Evolutionary conservation across 345 rosid species (phyloP).

Genomic region (Syzygium grande): DNA sequence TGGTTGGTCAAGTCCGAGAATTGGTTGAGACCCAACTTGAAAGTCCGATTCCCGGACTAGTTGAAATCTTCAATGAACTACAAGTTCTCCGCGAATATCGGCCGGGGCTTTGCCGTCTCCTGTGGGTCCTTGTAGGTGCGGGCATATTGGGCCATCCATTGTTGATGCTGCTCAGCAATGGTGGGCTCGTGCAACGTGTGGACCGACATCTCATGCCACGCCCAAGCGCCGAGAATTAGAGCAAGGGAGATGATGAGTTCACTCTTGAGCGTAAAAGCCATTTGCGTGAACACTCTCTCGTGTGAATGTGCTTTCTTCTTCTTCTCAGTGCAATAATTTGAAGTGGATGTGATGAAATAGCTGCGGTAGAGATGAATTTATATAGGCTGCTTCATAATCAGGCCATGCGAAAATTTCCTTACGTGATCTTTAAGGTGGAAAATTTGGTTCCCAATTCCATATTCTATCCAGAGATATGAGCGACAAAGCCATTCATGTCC

Average conservation of each 20-base stretch:
- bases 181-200: not conserved
- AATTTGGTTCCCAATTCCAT: not conserved
- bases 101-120: slow-evolving; percentile 16
- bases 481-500: not conserved
- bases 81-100: slow-evolving; percentile 20
- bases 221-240: not conserved
- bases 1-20: slow-evolving; percentile 23
- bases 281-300: not conserved
- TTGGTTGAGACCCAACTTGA: slow-evolving; percentile 16
- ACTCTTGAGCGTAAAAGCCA: not conserved
- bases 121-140: not conserved
- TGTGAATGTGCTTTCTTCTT: not conserved
- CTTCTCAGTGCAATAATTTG: not conserved
- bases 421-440: not conserved
- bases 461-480: not conserved
- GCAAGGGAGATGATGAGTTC: not conserved
- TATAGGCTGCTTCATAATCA: not conserved
- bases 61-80: slow-evolving; percentile 18
- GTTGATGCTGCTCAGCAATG: not conserved
- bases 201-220: not conserved
- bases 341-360: not conserved
- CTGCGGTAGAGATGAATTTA: not conserved
- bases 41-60: not conserved
- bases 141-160: not conserved
- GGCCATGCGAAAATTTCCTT: not conserved